These are phyloP conservation scores for Sporisorium reilianum DNA, from an alignment of 1,284 basidiomycete genomes.

Conservation along the genomic window DNA sequence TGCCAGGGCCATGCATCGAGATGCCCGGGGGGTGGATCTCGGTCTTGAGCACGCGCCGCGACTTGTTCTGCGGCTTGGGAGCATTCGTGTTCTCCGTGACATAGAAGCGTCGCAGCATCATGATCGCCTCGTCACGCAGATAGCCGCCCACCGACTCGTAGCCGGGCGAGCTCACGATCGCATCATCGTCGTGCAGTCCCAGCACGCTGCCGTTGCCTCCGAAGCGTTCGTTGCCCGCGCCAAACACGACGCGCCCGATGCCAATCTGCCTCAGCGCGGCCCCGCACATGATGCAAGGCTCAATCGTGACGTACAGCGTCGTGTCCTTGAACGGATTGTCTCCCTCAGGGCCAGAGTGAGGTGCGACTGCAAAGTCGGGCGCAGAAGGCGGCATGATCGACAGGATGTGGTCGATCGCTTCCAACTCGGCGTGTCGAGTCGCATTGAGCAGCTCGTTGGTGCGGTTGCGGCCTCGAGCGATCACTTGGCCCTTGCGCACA, in stretches of 20 bases:
- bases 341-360: constrained; percentile 46
- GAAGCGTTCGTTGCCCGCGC: constrained; percentile 95
- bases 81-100: constrained; percentile 89
- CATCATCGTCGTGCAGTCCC: constrained; percentile 76
- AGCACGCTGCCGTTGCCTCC: constrained; percentile 97
- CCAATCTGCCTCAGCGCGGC: constrained; percentile 93
- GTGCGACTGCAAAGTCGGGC: constrained; percentile 53
- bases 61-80: constrained; percentile 67
- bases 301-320: constrained; percentile 96
- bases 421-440: constrained; percentile 95
- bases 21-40: constrained; percentile 66
- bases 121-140: constrained; percentile 90
- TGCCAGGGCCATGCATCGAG: constrained; percentile 71
- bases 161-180: constrained; percentile 72
- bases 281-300: constrained; percentile 99
- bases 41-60: constrained; percentile 65
- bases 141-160: constrained; percentile 87
- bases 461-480: constrained; percentile 88
- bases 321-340: constrained; percentile 77
- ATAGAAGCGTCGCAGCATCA: constrained; percentile 93
- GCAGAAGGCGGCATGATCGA: constrained; percentile 69
- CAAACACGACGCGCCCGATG: constrained; percentile 90
- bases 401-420: constrained; percentile 92
- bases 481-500: constrained; percentile 79
- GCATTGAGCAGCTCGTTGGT: constrained; percentile 85